Evolutionary conservation across 2,329 filamentous ascomycete genomes (phyloP).

Genomic region (Xylariales sp.): DNA sequence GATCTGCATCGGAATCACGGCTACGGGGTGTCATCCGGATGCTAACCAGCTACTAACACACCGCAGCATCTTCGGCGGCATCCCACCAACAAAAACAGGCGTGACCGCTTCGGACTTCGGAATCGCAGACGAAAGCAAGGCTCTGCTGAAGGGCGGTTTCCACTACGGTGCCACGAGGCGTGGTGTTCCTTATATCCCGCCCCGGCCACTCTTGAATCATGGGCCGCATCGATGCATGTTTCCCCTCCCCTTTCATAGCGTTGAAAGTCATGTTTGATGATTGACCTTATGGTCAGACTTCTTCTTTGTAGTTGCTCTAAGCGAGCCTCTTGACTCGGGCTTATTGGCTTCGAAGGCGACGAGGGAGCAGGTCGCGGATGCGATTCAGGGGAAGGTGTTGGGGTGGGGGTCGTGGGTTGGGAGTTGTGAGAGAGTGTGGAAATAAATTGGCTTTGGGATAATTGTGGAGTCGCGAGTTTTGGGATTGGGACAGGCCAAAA

Average conservation of each 20-base stretch:
- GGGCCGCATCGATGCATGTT: conserved; percentile 44
- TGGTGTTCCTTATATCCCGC: conserved; percentile 38
- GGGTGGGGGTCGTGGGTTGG: conserved; percentile 47
- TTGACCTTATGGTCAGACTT: conserved; percentile 33
- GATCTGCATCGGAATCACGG: too few species aligned
- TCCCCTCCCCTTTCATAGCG: not conserved
- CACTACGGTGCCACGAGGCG: conserved; percentile 38
- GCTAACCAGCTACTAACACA: not conserved
- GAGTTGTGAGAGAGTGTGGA: conserved; percentile 37
- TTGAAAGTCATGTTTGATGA: not conserved
- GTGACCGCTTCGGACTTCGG: conserved; percentile 34
- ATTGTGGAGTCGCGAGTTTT: too few species aligned
- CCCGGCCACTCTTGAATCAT: conserved; percentile 43
- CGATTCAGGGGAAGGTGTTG: conserved; percentile 42
- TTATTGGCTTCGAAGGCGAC: conserved; percentile 33
- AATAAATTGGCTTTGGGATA: too few species aligned
- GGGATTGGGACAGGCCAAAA: not conserved
- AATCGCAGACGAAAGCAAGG: conserved; percentile 21
- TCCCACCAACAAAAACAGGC: conserved; percentile 29
- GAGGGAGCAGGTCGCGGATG: conserved; percentile 36
- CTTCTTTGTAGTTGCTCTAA: conserved; percentile 44
- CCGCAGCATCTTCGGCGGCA: conserved; percentile 35
- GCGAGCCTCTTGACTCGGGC: conserved; percentile 33
- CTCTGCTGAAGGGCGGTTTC: conserved; percentile 38
- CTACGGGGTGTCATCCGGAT: not conserved